Base-by-base conservation (phyloP, 2,329 filamentous ascomycete genomes). In the Penicillium sumatraense region DNA sequence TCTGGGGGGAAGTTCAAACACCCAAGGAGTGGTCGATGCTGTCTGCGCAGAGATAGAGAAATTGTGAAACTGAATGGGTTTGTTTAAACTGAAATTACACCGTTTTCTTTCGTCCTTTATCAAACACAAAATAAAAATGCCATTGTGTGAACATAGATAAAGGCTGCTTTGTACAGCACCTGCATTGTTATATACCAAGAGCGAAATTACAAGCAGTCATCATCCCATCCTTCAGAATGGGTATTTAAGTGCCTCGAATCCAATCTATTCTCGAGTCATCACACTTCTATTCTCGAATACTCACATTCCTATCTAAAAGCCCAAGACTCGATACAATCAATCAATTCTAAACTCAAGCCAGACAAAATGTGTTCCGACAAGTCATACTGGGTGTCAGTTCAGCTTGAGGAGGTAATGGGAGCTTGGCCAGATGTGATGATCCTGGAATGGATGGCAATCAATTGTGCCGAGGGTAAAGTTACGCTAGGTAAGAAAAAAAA, bases 1-100 rank as follows among this genome's bases (percentile, higher is more conserved):
- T 70, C 78, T 88, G 54, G 83, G 83, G 14, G 86, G 85, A 0
- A 76, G 68, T 9, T 80, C 80, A 2, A 78, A 77, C 8, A 88
- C 86, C 0, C 78, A 81, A 61, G 80, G 79, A 26, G 80, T 88
- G 9, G 86, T 85, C 2, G 78, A 83, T 45, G 84, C 83, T 2
- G 78, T 85, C 1, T 80, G 78, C 60, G 68, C 66, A 45, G 80
- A 83, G 66, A 78, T 84, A 54, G 77, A 80, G 59, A 72, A 69
- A 40, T 45, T 62, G 21, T 26, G 14, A 18, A 18, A 16, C 23
- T 26, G 3, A 27, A 27, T 1, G 8, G 11, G n/a, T n/a, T n/a
- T n/a, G n/a, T n/a, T n/a, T n/a, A n/a, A n/a, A n/a, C n/a, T n/a
- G n/a, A n/a, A n/a, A n/a, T n/a, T n/a, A n/a, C n/a, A n/a, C n/a